Base-by-base conservation (phyloP, 2,329 filamentous ascomycete species). In the Aureobasidium namibiae region DNA sequence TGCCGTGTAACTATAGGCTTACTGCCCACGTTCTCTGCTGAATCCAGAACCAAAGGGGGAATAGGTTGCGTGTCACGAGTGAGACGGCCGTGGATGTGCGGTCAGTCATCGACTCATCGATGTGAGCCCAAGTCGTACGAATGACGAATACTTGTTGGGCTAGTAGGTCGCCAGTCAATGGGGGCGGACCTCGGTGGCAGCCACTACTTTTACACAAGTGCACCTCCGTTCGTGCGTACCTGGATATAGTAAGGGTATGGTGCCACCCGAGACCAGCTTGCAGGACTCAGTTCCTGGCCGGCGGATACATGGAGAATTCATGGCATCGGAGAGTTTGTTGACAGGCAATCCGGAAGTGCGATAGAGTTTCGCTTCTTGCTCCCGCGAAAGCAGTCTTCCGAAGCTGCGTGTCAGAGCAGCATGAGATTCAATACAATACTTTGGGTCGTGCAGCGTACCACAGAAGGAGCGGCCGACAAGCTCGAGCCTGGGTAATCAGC, bases 61-160 rank as follows among this genome's bases (percentile, higher is more conserved):
- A 48, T 24, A 48, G 54, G 42, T 57, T 57, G 54, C 42, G 54
- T 57, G 54, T 57, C 41, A 48, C 54, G 42, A 24, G 54, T 46
- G 21, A 38, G 42, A 57, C 54, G 54, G n/a, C 21, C 10, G n/a
- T 24, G 52, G 24, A 45, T 29, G 31, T 56, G 39, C 29, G 52
- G 52, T 56, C 52, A 44, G 52, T 56, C 39, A 56, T 44, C 14
- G n/a, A 57, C 9, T 31, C n/a, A n/a, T n/a, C n/a, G n/a, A n/a
- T n/a, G n/a, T 18, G 45, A 57, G 42, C 41, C 54, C 16, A 31
- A 16, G 54, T 57, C n/a, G 34, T 34, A 57, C 54, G 33, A 10
- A 48, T n/a, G 14, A 42, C 39, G 36, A 23, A 39, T 14, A 39
- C 13, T 21, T n/a, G n/a, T n/a, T n/a, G n/a, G n/a, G 24, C 24